Base-by-base conservation (phyloP, 1,139 yeast genomes). In the Candida anutae region DNA sequence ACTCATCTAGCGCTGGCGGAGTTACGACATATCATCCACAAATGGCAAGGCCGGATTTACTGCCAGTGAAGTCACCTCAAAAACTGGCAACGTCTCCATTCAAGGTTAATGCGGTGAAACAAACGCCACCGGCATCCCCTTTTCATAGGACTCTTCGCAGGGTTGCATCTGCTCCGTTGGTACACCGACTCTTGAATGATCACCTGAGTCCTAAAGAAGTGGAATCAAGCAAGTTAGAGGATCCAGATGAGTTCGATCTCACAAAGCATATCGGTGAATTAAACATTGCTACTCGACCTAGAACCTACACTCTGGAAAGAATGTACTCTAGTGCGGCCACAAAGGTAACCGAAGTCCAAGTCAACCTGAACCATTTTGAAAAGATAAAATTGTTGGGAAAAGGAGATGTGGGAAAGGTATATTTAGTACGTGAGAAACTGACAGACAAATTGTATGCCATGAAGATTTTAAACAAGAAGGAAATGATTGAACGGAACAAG, bases 321-420 rank as follows among this genome's bases (percentile, higher is more conserved):
- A 74, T 80, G 38, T 83, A 83, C 47, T 74, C 87, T 10, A 69
- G 74, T 34, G 71, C 75, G 27, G 77, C 94, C 12, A 80, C 81
- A 26, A 80, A 79, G 40, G 67, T 84, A 15, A 62, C 79, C 38
- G 77, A 76, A 38, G 93, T 78, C 5, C 84, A 80, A 46, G 99
- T 93, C 8, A 74, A 81, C 3, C 94, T 94, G 2, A 69, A 74
- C 29, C 81, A 90, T 22, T 93, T 93, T 53, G 95, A 88, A 41
- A 90, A 87, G 50, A 74, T 93, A 33, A 74, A 85, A 39, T 58
- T 90, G 17, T 61, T 93, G 31, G 99, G 99, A 4, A 85, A 85
- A 48, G 99, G 99, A 29, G 99, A 93, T 46, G 98, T 93, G 23
- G 99, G 99, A 4, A 87, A 87, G 50, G 99, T 93, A 13, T 93